Evolutionary conservation across 805 yeast genomes (phyloP).

Genomic region (Cyberlindnera amylophila): DNA sequence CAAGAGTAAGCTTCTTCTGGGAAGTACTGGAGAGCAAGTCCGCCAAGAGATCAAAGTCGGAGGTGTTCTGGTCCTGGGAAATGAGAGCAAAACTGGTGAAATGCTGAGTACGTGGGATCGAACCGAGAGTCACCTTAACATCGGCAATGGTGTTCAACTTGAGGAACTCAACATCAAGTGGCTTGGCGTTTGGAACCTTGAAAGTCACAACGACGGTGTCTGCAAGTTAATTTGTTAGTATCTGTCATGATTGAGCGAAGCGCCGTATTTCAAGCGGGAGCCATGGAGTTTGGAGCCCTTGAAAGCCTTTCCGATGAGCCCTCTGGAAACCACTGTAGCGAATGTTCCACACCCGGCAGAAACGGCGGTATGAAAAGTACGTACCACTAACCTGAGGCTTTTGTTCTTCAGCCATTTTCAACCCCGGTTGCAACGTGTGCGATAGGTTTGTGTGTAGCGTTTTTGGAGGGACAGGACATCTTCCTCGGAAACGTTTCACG

Average conservation of each 20-base stretch:
- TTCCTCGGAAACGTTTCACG: background rate
- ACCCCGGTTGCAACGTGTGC: too few species aligned
- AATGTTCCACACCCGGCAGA: too few species aligned
- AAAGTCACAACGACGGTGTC: constrained; percentile 12
- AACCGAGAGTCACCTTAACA: constrained; percentile 52
- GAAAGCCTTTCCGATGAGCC: too few species aligned
- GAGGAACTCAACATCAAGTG: constrained; percentile 17
- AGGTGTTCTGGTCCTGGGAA: constrained; percentile 33
- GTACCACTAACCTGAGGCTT: constrained; percentile 3
- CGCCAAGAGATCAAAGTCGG: constrained; percentile 25
- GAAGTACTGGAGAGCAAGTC: constrained; percentile 22
- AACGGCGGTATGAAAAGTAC: background rate
- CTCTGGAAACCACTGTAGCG: too few species aligned
- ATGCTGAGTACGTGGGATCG: constrained; percentile 54
- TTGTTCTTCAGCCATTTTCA: constrained; percentile 8
- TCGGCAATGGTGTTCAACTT: constrained; percentile 50
- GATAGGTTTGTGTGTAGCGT: too few species aligned
- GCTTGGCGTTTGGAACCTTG: constrained; percentile 14
- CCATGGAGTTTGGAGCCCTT: too few species aligned
- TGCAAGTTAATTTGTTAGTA: constrained; percentile 1
- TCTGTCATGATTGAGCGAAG: background rate
- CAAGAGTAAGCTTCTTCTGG: constrained; percentile 37
- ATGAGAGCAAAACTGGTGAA: constrained; percentile 56
- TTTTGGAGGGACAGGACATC: too few species aligned
- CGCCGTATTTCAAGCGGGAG: too few species aligned